Conservation (phyloP, 352 stramenopile species). For the Aphanomyces euteiches region DNA sequence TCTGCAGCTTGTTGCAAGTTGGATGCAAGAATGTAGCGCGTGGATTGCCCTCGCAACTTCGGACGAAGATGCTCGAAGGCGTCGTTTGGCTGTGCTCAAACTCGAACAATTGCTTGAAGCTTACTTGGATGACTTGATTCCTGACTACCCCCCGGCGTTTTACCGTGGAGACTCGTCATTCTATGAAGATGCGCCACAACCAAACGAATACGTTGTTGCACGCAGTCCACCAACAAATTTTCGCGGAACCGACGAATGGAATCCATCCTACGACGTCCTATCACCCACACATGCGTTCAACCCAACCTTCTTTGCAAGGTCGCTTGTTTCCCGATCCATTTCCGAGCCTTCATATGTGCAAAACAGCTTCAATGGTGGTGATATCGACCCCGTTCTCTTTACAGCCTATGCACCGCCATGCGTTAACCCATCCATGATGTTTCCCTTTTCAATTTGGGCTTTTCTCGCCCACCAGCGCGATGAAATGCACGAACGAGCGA, state of each 20-base stretch:
- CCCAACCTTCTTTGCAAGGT: neutral
- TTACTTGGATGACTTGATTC: neutral
- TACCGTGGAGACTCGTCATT: neutral
- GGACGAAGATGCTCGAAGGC: neutral
- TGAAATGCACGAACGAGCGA: conserved; percentile 61
- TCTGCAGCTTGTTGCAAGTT: neutral
- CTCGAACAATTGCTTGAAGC: neutral
- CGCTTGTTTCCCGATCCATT: neutral
- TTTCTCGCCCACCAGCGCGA: conserved; percentile 64
- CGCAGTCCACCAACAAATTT: neutral
- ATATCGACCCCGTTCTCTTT: conserved; percentile 66
- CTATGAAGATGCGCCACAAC: neutral
- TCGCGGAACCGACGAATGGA: neutral
- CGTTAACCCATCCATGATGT: conserved; percentile 51
- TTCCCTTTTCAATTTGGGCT: conserved; percentile 70
- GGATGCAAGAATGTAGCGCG: neutral
- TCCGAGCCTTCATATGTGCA: too few relatives aligned
- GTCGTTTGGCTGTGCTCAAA: neutral
- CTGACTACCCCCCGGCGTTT: neutral
- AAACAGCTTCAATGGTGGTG: neutral
- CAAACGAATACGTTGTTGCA: too few relatives aligned
- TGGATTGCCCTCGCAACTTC: neutral
- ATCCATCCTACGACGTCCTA: neutral
- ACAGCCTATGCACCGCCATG: conserved; percentile 64
- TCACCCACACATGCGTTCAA: neutral